phyloP scores from a whole-genome alignment of 2,329 filamentous ascomycete genomes.

The Blastomyces silverae region DNA sequence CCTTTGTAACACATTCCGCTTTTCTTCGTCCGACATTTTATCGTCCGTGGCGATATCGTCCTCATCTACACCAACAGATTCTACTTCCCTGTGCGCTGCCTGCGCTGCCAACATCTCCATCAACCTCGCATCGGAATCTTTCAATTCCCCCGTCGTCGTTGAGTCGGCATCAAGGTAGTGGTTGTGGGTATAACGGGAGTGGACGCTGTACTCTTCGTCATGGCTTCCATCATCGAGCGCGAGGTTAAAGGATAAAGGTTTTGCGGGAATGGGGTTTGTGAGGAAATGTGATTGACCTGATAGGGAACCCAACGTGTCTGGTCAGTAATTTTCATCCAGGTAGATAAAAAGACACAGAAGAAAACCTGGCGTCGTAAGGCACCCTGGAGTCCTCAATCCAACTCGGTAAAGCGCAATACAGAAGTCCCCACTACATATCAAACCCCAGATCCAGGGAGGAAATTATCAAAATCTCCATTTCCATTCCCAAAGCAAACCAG shows the following conservation, averaged over 20 bases:
- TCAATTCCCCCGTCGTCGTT: constrained; percentile 47
- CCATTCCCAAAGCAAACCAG: not conserved
- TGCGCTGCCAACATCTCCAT: constrained; percentile 96
- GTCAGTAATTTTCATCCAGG: constrained; percentile 3
- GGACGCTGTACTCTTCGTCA: constrained; percentile 52
- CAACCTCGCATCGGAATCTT: constrained; percentile 77
- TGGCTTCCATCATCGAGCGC: constrained; percentile 71
- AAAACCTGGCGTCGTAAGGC: not conserved
- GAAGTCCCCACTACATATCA: not conserved
- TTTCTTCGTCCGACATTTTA: constrained; percentile 67
- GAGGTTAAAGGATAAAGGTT: constrained; percentile 78
- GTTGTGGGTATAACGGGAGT: constrained; percentile 31
- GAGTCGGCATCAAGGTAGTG: constrained; percentile 24
- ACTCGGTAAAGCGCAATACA: not conserved
- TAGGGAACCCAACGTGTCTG: not conserved
- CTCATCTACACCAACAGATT: constrained; percentile 62
- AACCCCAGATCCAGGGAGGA: not conserved
- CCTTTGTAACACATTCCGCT: constrained; percentile 74
- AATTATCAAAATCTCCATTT: not conserved
- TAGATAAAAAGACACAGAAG: not conserved
- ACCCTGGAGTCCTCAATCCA: not conserved
- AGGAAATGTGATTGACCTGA: constrained; percentile 92
- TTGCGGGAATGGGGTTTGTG: constrained; percentile 75
- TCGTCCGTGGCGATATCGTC: constrained; percentile 69
- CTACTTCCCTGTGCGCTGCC: constrained; percentile 70